Conservation (phyloP, 2,329 filamentous ascomycete species). For the Dactylellina parvicollis region DNA sequence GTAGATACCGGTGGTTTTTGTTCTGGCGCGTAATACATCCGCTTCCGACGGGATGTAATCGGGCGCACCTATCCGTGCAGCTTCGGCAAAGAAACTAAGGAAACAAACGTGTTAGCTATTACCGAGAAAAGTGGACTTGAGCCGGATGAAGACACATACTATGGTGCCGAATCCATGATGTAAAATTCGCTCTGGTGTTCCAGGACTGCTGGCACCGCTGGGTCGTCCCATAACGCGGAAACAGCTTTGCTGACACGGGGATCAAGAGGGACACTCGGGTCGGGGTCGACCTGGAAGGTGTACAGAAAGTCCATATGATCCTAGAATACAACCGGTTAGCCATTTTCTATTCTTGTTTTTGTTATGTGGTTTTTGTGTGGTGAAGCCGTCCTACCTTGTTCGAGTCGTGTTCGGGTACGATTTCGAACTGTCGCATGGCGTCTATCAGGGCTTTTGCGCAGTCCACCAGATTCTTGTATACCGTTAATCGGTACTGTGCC, state of each 20-base stretch:
- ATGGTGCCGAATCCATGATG: conserved; percentile 98
- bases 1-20: conserved; percentile 98
- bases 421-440: conserved; percentile 90
- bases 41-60: conserved; percentile 94
- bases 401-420: conserved; percentile 69
- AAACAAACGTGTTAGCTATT: conserved; percentile 57
- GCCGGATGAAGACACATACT: conserved; percentile 70
- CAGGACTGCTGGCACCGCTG: conserved; percentile 81
- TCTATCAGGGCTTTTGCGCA: conserved; percentile 92
- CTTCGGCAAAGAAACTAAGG: conserved; percentile 92
- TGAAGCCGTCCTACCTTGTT: conserved; percentile 57
- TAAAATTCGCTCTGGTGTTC: conserved; percentile 98
- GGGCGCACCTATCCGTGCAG: conserved; percentile 79
- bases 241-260: conserved; percentile 82
- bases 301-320: conserved; percentile 81
- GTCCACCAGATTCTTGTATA: conserved; percentile 98
- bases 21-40: conserved; percentile 92
- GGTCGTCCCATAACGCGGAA: conserved; percentile 87
- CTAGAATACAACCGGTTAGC: too few relatives aligned
- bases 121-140: conserved; percentile 35
- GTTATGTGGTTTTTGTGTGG: conserved; percentile 56
- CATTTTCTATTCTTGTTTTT: not conserved
- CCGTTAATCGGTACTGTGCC: conserved; percentile 90
- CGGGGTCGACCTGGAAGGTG: conserved; percentile 88
- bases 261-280: conserved; percentile 86